Base-by-base conservation (phyloP, 202 grass and related monocot genomes). In the Brachypodium distachyon region DNA sequence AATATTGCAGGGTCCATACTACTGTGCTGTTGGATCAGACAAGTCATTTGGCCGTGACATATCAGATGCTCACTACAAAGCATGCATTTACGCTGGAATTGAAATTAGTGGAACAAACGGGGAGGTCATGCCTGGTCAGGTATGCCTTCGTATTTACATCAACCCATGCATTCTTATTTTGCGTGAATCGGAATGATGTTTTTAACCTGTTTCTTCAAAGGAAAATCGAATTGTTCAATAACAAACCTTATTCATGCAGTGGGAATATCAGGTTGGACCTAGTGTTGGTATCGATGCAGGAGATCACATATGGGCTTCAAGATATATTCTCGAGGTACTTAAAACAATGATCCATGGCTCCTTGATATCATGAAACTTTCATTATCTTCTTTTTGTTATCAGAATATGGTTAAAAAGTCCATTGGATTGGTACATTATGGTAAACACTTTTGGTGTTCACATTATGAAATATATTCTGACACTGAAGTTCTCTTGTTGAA, bases 61-160 rank as follows among this genome's bases (percentile, higher is more conserved):
- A 57, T 92, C 92, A 37, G 96, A 99, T 91, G 96, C 96, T 87
- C 96, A 99, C 82, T 99, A 99, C 77, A 99, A 99, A 78, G 92
- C 96, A 10, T 99, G 96, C 52, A 85, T 96, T 62, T 99, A 91
- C 13, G 92, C 96, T 50, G 96, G 96, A 87, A 96, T 96, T 68
- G 95, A 99, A 69, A 96, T 99, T 70, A 99, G 92, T 84, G 96
- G 96, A 63, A 99, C 92, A 77, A 99, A 99, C 54, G 92, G 96
- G 70, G 96, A 99, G 77, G 96, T 99, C 78, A 99, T 99, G 96
- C 96, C 96, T 47, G 96, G 96, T 25, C 92, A 99, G 92, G 96
- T 99, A 70, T 40, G 44, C 51, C 27, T 60, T 55, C 4, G 8
- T 70, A 69, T 25, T 54, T 61, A 33, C 13, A 6, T 67, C 53